Evolutionary conservation across 768 basidiomycete species (phyloP), one percentile per base, ranked within the genome.

Genomic region (Phanerochaete carnosa): DNA sequence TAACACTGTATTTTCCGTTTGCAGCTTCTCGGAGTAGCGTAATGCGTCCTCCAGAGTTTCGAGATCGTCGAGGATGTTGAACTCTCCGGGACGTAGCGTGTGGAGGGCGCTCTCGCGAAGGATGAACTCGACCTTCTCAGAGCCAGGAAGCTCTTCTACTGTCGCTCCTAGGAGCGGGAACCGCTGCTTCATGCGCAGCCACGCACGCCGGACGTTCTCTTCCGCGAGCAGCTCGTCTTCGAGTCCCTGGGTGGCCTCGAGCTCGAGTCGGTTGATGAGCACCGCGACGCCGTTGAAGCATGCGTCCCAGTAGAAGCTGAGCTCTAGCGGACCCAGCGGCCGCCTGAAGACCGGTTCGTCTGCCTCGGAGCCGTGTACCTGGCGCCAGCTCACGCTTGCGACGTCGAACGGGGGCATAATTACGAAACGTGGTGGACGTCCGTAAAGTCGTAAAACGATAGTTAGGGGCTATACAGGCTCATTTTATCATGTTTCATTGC

Each of bases 111-210:
- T 68, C 65, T 79, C 76, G 28, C 64, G 69, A 45, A 86, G 75
- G 23, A 77, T 66, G 60, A 86, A 84, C 35, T 69, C 70, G 19
- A 77, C 64, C 25, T 65, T 26, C 6, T 67, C 64, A 22, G 63
- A 64, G 11, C 68, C 64, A 23, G 70, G 62, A 8, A 72, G 66
- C 47, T 73, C 71, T 46, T 74, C 71, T n/a, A 84, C 63, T 4
- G 58, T 69, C 6, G 79, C 76, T 3, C 75, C 81, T 12, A 82
- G 77, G 3, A 87, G 72, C 1, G 85, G 85, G 61, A 74, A 83
- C 33, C 72, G 76, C 28, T 69, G 71, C 68, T 86, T 86, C 22
- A 82, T 68, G 13, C 74, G 66, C 23, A 71, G 29, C 84, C 84
- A 87, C 1, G 80, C 74, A 30, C 70, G 68, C 0, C 49, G 29